These are phyloP conservation scores for Chrysophaeum taylorii DNA, from an alignment of 352 stramenopile genomes.

Conservation along the genomic window DNA sequence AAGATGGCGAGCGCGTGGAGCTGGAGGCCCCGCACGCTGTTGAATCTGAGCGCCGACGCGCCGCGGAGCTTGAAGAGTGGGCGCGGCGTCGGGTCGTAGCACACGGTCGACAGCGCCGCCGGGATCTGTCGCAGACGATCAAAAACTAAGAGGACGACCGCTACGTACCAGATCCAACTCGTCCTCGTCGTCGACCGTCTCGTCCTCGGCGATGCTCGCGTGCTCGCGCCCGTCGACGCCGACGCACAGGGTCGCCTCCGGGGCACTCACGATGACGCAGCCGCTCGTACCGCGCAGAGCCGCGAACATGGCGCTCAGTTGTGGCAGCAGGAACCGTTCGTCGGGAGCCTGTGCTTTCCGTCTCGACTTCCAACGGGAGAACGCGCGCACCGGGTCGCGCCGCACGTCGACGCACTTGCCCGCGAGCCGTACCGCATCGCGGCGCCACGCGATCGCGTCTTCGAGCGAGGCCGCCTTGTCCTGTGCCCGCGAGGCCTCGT, in stretches of 20 bases:
- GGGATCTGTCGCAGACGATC: neutral
- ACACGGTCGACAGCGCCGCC: neutral
- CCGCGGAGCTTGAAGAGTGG: neutral
- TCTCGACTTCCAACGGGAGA: no score
- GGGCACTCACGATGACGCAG: neutral
- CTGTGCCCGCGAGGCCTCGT: no score
- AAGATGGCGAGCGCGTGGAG: slow-evolving; percentile 6
- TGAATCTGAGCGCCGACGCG: neutral
- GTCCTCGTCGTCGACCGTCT: neutral
- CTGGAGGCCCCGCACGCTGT: neutral
- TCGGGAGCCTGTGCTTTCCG: no score
- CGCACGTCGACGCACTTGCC: neutral
- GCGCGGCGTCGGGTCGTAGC: neutral
- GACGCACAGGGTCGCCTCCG: no score
- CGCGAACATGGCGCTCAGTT: neutral
- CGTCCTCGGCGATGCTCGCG: neutral
- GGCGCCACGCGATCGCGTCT: neutral
- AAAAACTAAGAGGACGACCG: no score
- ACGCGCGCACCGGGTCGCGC: neutral
- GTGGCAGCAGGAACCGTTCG: neutral
- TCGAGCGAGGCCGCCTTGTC: no score
- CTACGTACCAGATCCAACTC: no score
- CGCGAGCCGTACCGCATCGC: neutral
- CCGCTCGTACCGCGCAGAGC: neutral
- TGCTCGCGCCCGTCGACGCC: neutral